Base-by-base conservation (phyloP, 225 moss, liverwort and hornwort genomes). In the Thuidium tamariscinum region DNA sequence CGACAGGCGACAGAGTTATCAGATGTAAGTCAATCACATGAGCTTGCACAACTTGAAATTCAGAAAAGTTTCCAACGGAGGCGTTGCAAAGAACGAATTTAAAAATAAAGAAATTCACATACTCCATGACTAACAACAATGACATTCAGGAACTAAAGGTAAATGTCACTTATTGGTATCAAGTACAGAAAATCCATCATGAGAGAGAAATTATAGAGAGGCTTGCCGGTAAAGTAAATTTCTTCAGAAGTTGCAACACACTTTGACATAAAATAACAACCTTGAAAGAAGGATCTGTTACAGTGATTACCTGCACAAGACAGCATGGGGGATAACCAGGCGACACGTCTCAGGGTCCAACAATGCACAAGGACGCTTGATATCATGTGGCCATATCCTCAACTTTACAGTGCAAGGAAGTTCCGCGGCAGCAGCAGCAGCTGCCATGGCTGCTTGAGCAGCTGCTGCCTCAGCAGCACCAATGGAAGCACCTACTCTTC, bases 371-470 rank as follows among this genome's bases (percentile, higher is more conserved):
- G 98, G 98, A 83, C 88, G 91, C 89, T 94, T 97, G 59, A 99
- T 96, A 82, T 99, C 97, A 85, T 99, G 97, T 77, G 97, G 96
- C 98, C 98, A 99, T 91, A 99, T 99, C 91, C 96, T 96, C 87
- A 99, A 94, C 88, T 99, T 99, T 68, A 99, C 98, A 94, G 98
- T 97, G 91, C 97, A 96, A 69, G 98, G 98, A 79, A 99, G 91
- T 86, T 99, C 98, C 42, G 98, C 95, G 30, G 94, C 94, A 19
- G 96, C 96, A 8, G 92, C 91, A 56, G 94, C 90, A 46, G 95
- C 91, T 73, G 95, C 95, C 90, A 94, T 92, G 56, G 97, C 95
- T 88, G 96, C 95, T 83, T 94, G 95, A 39, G 94, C 94, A 84
- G 93, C 93, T 48, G 94, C 95, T 63, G 95, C 94, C 87, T 97